Conservation (phyloP, 1,284 basidiomycete genomes). For the Austroboletus niveus region DNA sequence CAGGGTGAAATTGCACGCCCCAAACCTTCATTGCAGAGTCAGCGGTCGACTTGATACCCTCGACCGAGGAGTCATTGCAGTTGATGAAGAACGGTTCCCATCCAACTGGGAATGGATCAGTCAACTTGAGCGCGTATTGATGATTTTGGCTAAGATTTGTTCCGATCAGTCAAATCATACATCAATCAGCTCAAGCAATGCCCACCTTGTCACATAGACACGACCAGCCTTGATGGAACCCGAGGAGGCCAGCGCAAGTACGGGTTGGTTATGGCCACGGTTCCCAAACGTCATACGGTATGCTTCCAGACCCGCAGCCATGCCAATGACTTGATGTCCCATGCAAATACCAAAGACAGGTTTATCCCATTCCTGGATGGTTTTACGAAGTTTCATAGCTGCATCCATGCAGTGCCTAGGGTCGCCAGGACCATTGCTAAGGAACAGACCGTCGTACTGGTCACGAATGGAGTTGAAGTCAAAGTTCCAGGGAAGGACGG, state of each 20-base stretch:
- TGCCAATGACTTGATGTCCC: conserved; percentile 97
- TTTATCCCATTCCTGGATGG: conserved; percentile 85
- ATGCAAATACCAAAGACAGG: conserved; percentile 99
- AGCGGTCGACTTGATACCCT: conserved; percentile 90
- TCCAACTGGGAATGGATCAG: conserved; percentile 90
- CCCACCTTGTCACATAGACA: conserved; percentile 92
- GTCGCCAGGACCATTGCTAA: conserved; percentile 96
- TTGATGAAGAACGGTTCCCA: conserved; percentile 99
- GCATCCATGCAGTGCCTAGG: conserved; percentile 90
- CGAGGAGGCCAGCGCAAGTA: conserved; percentile 86
- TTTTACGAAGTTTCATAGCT: conserved; percentile 75
- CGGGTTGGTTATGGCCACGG: conserved; percentile 99
- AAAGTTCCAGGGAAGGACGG: conserved; percentile 96
- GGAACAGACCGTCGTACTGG: conserved; percentile 92
- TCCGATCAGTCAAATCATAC: conserved; percentile 7
- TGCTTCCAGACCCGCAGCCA: conserved; percentile 94
- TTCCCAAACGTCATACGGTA: conserved; percentile 99
- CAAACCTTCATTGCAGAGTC: conserved; percentile 88
- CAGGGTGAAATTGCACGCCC: conserved; percentile 97
- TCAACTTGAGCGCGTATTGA: conserved; percentile 91
- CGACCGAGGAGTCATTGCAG: conserved; percentile 96
- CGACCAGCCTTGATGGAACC: conserved; percentile 93
- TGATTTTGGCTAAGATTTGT: conserved; percentile 74
- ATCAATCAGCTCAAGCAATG: not conserved
- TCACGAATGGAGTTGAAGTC: conserved; percentile 92